Evolutionary conservation across 257 asterid species (phyloP), one percentile per base, ranked within the genome.

Genomic region (Marsdenia floribunda): DNA sequence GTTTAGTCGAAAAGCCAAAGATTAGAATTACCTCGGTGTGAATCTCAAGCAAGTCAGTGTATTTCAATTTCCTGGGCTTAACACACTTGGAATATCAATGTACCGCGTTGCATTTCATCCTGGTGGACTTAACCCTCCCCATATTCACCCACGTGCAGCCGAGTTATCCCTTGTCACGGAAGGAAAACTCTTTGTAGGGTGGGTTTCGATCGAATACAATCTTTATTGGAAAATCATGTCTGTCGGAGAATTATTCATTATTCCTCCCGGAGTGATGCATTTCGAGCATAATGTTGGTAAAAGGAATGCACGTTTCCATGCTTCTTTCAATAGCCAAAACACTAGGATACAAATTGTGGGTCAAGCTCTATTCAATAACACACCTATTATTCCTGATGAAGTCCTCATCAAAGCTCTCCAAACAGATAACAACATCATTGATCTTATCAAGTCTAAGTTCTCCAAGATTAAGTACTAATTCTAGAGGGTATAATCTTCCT

Each of bases 301-400:
- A 35, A 84, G 58, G 14, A 82, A 81, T 65, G 93, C 89, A 6
- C 55, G 75, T 35, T 53, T 86, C 18, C 74, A 79, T 38, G 82
- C 90, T 7, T 88, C 90, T 47, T 91, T 91, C 68, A 87, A 89
- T 73, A 88, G 96, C 80, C 96, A 89, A 10, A 72, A 85, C 67
- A 92, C 93, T 1, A 89, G 93, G 0, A 44, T 76, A 8, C 83
- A 75, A 24, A 2, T 78, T 5, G 75, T 74, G 13, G 69, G 85
- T 0, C 1, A 24, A 5, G 85, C 79, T 63, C 83, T 91, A 15
- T 91, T 91, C 60, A 84, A 75, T 38, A 82, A 92, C 0, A 74
- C 61, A 12, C 92, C 96, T 73, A 58, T 89, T 13, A 79, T 91
- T 6, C 89, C 88, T 3, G 80, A 79, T 68, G 80, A 84, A 24